Percentiles rank a stretch among this genome's conserved stretches.
phyloP scores from a whole-genome alignment of 75 land plant species.

The Picea sitchensis region DNA sequence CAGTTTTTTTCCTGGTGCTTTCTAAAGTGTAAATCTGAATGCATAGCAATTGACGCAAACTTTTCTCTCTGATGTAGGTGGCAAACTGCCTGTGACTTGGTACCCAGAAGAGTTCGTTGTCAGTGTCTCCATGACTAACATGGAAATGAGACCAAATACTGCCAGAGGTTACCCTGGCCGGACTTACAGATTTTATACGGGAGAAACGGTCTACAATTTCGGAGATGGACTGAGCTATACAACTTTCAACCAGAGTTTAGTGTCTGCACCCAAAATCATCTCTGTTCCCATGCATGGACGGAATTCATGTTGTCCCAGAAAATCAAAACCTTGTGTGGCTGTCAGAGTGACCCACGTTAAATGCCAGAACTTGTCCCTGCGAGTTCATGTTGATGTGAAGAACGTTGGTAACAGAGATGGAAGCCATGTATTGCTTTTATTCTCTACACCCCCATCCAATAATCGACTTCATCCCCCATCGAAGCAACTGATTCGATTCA shows the following conservation, averaged over 20 bases:
- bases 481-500: conserved; percentile 61
- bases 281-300: background rate
- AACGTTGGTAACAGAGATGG: conserved; percentile 43
- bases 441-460: conserved; percentile 34
- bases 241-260: conserved; percentile 23
- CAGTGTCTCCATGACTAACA: conserved; percentile 83
- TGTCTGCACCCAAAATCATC: background rate
- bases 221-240: conserved; percentile 93
- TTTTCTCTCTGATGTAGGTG: conserved; percentile 37
- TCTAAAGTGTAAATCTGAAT: too few species aligned
- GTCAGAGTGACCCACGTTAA: background rate
- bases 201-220: conserved; percentile 55
- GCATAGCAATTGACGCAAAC: too few species aligned
- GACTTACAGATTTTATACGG: conserved; percentile 90
- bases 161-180: conserved; percentile 85
- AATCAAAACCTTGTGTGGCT: too few species aligned
- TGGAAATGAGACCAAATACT: conserved; percentile 87
- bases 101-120: conserved; percentile 55
- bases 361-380: conserved; percentile 30
- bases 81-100: conserved; percentile 85
- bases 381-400: conserved; percentile 42
- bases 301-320: too few species aligned
- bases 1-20: too few species aligned
- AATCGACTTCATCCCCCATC: conserved; percentile 23
- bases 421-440: conserved; percentile 60